A percentile compares a stretch with the other conserved stretches of the same genome.
These are phyloP conservation scores for Leccinellum luteum DNA, from an alignment of 768 basidiomycete genomes.

Conservation along the genomic window DNA sequence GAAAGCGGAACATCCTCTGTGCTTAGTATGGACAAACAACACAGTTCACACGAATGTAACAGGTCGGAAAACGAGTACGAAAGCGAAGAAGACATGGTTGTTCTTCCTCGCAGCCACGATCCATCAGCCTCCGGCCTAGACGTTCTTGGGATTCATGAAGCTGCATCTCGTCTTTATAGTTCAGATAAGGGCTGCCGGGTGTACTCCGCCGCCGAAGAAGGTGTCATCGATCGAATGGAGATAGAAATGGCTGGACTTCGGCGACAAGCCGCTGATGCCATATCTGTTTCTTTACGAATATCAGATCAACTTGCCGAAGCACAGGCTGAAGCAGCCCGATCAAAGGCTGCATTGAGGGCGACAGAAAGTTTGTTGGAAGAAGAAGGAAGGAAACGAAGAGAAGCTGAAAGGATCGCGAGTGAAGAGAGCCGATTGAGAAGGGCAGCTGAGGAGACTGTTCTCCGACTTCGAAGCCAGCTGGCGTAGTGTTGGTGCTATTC, in stretches of 20 bases:
- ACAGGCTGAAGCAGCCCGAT: constrained; percentile 57
- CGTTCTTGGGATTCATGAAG: constrained; percentile 32
- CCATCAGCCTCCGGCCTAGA: constrained; percentile 39
- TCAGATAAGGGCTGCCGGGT: constrained; percentile 29
- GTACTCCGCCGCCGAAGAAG: constrained; percentile 36
- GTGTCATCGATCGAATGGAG: constrained; percentile 58
- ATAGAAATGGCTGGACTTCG: constrained; percentile 63
- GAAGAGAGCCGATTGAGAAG: constrained; percentile 48
- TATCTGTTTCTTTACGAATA: constrained; percentile 60
- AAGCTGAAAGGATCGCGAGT: constrained; percentile 52
- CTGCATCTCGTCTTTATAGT: constrained; percentile 42
- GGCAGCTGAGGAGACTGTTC: constrained; percentile 50
- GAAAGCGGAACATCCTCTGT: constrained; percentile 19
- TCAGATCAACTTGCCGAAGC: constrained; percentile 69
- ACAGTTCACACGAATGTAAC: constrained; percentile 38
- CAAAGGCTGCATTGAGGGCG: constrained; percentile 51
- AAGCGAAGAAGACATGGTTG: constrained; percentile 63
- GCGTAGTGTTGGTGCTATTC: not conserved
- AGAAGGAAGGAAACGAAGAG: constrained; percentile 55
- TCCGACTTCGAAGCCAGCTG: constrained; percentile 32
- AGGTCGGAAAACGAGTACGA: constrained; percentile 56
- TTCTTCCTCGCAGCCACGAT: constrained; percentile 46
- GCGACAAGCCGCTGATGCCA: constrained; percentile 65
- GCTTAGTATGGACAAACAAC: constrained; percentile 34
- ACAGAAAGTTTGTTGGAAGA: constrained; percentile 60